Conservation (phyloP, 2,329 filamentous ascomycete species). For the Alternaria consortialis region DNA sequence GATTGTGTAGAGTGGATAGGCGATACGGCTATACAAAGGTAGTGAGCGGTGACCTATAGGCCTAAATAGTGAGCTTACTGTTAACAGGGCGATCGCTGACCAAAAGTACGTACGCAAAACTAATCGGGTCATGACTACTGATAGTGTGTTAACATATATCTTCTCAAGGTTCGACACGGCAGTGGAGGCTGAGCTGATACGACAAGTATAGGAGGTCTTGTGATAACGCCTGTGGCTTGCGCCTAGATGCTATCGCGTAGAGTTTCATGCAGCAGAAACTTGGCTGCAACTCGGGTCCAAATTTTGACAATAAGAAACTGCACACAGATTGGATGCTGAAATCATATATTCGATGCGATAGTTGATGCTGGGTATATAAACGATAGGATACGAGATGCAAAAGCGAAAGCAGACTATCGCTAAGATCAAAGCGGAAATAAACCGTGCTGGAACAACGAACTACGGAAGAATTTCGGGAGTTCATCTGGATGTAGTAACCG, state of each 20-base stretch:
- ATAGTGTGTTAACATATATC: neutral
- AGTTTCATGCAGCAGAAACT: neutral
- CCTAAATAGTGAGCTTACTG: neutral
- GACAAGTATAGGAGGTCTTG: neutral
- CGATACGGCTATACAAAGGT: neutral
- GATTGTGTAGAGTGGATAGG: neutral
- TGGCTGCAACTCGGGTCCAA: constrained; percentile 1
- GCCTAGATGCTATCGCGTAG: neutral
- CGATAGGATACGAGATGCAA: neutral
- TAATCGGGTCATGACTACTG: neutral
- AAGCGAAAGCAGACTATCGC: neutral
- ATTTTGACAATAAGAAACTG: neutral
- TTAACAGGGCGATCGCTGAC: neutral
- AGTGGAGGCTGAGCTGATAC: neutral
- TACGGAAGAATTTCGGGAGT: constrained; percentile 2
- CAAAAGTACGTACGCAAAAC: neutral
- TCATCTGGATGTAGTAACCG: neutral
- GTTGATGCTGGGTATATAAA: constrained; percentile 7
- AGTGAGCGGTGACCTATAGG: neutral
- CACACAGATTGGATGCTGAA: neutral
- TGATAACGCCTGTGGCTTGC: constrained; percentile 5
- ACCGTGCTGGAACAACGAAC: neutral
- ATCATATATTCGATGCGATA: neutral
- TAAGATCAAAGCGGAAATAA: neutral
- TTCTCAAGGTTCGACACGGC: neutral